A percentile compares a stretch with the other conserved stretches of the same genome.
These are phyloP conservation scores for Magnolia kwangsiensis DNA, from an alignment of 164 flowering plant species.

Conservation along the genomic window DNA sequence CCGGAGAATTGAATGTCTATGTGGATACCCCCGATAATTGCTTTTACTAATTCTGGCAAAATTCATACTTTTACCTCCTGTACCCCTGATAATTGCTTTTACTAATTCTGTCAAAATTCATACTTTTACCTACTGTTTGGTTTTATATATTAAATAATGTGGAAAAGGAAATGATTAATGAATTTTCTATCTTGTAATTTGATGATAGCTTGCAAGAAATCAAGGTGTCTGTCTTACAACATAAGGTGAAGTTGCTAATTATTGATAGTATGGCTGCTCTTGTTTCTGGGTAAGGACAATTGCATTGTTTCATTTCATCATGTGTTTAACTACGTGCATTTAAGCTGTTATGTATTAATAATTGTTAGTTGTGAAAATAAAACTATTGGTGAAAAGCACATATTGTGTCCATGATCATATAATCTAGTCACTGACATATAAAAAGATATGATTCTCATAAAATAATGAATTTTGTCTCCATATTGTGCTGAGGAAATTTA, in stretches of 20 bases:
- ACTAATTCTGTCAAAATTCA: not conserved
- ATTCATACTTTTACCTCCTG: not conserved
- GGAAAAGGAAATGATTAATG: not conserved
- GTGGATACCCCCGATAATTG: not conserved
- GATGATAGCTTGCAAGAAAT: constrained; percentile 66
- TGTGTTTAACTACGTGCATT: not conserved
- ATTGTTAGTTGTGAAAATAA: not conserved
- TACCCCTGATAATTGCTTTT: not conserved
- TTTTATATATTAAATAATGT: not conserved
- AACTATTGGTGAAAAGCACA: not conserved
- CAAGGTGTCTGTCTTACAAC: constrained; percentile 60
- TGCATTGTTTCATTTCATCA: not conserved
- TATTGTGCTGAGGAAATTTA: no score
- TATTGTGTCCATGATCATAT: not conserved
- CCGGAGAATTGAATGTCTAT: not conserved
- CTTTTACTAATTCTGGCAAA: not conserved
- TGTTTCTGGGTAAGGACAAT: constrained; percentile 44
- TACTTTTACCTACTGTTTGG: not conserved
- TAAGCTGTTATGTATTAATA: not conserved
- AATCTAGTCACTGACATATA: not conserved
- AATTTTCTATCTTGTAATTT: constrained; percentile 4
- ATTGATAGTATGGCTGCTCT: constrained; percentile 91
- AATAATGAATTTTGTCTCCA: no score
- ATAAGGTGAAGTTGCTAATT: constrained; percentile 70
- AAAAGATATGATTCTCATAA: no score